phyloP scores from a whole-genome alignment of 2,329 filamentous ascomycete genomes.

The Furcasterigmium sp. region DNA sequence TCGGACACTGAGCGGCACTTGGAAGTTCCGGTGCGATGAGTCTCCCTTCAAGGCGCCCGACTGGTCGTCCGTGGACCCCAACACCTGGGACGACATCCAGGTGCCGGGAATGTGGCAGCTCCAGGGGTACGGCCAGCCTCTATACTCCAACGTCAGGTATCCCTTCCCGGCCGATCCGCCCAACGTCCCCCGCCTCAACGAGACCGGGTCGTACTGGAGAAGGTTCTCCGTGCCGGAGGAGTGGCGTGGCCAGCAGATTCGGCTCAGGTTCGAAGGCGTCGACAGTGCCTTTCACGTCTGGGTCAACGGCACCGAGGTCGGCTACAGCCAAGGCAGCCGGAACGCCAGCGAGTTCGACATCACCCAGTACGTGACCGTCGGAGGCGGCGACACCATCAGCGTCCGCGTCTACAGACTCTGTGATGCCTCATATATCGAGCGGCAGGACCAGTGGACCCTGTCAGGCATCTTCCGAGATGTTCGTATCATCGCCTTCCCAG shows the following conservation, averaged over 20 bases:
- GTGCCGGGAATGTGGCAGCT: constrained; percentile 65
- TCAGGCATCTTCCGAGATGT: constrained; percentile 66
- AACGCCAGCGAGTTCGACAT: constrained; percentile 72
- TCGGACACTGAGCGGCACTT: constrained; percentile 38
- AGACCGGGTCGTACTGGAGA: constrained; percentile 56
- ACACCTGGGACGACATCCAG: constrained; percentile 45
- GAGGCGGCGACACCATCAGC: constrained; percentile 47
- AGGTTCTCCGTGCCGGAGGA: constrained; percentile 45
- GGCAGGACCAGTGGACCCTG: constrained; percentile 66
- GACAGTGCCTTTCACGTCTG: constrained; percentile 68
- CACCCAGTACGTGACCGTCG: constrained; percentile 39
- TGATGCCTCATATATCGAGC: constrained; percentile 67
- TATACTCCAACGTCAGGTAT: constrained; percentile 66
- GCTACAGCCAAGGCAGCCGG: constrained; percentile 68
- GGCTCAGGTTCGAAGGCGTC: constrained; percentile 68
- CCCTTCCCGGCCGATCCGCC: constrained; percentile 65
- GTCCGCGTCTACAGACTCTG: constrained; percentile 69
- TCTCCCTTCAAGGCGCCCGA: constrained; percentile 21
- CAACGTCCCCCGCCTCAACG: constrained; percentile 56
- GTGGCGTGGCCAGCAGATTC: constrained; percentile 47
- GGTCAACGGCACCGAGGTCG: constrained; percentile 62
- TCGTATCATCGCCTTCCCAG: constrained; percentile 55
- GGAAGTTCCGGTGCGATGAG: constrained; percentile 28
- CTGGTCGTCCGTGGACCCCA: constrained; percentile 10
- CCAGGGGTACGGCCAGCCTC: constrained; percentile 58